phyloP scores from a whole-genome alignment of 331 rosid species.

The Acacia pycnantha region DNA sequence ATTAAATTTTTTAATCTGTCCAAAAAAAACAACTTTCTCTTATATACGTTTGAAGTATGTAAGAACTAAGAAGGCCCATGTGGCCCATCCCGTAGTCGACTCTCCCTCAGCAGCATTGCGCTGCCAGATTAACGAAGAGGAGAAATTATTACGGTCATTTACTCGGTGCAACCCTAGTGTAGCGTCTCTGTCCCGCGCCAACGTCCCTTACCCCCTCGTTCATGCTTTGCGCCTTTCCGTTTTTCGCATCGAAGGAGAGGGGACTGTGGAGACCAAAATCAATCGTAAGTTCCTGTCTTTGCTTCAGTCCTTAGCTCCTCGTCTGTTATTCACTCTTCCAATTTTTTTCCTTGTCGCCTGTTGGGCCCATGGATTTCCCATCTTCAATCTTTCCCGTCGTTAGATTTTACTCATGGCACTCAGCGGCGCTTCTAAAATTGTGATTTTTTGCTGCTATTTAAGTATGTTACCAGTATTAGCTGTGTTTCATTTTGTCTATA shows the following conservation, averaged over 20 bases:
- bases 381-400: background rate
- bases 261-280: background rate
- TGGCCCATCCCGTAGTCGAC: no score
- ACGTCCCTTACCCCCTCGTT: background rate
- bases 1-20: no score
- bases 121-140: no score
- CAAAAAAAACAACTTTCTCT: no score
- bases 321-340: background rate
- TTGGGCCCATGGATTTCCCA: background rate
- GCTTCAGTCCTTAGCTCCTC: background rate
- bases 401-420: background rate
- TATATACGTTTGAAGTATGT: no score
- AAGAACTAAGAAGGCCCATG: no score
- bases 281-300: background rate
- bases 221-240: background rate
- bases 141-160: no score
- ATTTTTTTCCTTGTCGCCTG: background rate
- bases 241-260: background rate
- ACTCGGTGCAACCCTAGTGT: background rate
- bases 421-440: background rate
- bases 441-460: background rate
- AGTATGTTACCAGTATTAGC: background rate
- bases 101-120: no score
- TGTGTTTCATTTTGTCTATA: background rate
- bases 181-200: background rate